phyloP scores from a whole-genome alignment of 2,329 filamentous ascomycete genomes.

The Colletotrichum costaricense region DNA sequence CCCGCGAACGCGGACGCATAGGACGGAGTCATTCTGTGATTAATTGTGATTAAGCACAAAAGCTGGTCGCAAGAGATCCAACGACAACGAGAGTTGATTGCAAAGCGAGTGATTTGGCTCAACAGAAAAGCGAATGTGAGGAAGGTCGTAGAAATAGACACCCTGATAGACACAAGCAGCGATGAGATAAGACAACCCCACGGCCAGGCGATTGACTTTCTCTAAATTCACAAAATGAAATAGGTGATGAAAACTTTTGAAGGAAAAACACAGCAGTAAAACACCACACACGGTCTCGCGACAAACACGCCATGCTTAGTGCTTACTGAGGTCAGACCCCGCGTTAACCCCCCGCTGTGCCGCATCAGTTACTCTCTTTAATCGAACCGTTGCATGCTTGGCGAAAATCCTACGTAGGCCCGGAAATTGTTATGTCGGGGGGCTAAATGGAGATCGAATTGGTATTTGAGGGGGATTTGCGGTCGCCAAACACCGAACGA shows the following conservation, averaged over 20 bases:
- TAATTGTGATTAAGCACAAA: neutral
- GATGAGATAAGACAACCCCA: too few species aligned
- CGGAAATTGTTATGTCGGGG: neutral
- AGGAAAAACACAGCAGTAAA: neutral
- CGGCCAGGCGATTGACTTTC: too few species aligned
- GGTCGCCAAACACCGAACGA: too few species aligned
- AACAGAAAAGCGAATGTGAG: too few species aligned
- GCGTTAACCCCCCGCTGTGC: conserved; percentile 11
- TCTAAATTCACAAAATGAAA: too few species aligned
- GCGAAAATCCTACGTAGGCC: neutral
- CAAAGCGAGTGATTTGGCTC: too few species aligned
- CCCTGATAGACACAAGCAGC: too few species aligned
- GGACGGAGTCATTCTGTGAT: neutral
- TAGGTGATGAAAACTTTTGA: too few species aligned
- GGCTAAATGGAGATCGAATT: too few species aligned
- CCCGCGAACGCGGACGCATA: neutral
- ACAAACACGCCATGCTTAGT: neutral
- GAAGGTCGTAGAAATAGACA: too few species aligned
- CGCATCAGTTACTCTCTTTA: neutral
- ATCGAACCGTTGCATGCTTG: conserved; percentile 10
- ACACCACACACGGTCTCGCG: neutral
- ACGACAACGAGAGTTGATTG: neutral
- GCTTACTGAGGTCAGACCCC: neutral
- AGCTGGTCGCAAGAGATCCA: neutral
- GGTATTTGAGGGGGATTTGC: neutral